Conservation (phyloP, 2,329 filamentous ascomycete species). For the Parastagonospora nodorum region DNA sequence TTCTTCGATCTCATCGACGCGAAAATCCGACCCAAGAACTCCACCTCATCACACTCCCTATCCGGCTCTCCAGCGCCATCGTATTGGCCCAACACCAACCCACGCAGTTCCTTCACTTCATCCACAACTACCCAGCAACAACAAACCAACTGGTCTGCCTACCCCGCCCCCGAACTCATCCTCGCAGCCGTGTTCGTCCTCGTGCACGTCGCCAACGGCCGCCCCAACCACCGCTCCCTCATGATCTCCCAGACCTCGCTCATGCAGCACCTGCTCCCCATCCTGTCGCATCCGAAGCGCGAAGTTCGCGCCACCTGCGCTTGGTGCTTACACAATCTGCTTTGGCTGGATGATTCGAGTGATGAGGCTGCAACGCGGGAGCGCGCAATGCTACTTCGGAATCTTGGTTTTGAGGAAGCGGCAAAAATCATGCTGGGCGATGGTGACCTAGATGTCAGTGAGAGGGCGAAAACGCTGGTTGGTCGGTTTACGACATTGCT, state of each 20-base stretch:
- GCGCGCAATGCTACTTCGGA: constrained; percentile 70
- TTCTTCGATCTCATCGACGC: constrained; percentile 81
- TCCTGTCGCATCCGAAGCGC: constrained; percentile 74
- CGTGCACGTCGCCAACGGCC: constrained; percentile 84
- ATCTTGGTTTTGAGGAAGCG: constrained; percentile 71
- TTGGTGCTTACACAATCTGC: constrained; percentile 84
- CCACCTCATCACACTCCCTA: constrained; percentile 10
- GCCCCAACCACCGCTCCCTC: constrained; percentile 73
- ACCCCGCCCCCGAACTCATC: constrained; percentile 66
- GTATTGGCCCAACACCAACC: constrained; percentile 65
- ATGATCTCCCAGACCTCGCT: constrained; percentile 73
- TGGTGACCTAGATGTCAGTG: constrained; percentile 76
- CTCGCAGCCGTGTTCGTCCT: constrained; percentile 79
- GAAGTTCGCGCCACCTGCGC: constrained; percentile 79
- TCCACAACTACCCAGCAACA: constrained; percentile 34
- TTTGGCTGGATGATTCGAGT: constrained; percentile 75
- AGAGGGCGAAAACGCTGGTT: constrained; percentile 79
- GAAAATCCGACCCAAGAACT: constrained; percentile 67
- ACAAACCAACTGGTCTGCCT: constrained; percentile 48
- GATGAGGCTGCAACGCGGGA: constrained; percentile 69
- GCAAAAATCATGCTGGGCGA: constrained; percentile 69
- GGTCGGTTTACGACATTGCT: constrained; percentile 58
- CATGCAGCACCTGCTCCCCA: constrained; percentile 71
- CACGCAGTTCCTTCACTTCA: constrained; percentile 57
- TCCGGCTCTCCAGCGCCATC: constrained; percentile 19